Base-by-base conservation (phyloP, 176 grass and related monocot species). In the Dendrocalamus sinicus region DNA sequence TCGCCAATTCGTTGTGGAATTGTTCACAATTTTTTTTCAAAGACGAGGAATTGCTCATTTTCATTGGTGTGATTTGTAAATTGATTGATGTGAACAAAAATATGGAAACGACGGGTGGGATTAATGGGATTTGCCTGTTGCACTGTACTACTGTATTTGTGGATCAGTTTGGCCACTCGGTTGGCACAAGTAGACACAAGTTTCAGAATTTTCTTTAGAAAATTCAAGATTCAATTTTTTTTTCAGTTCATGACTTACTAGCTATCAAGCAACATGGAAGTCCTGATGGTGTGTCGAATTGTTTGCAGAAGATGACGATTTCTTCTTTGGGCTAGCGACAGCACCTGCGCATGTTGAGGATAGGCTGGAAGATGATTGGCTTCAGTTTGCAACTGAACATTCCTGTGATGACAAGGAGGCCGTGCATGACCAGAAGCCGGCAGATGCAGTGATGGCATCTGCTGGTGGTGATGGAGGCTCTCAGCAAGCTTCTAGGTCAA, bases 271-370 rank as follows among this genome's bases (percentile, higher is more conserved):
- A 64, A 8, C 9, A 39, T 19, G 55, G 50, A 73, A 28, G 15
- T 72, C 8, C 62, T 91, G 35, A 88, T 69, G 20, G 26, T 17
- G 50, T 43, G 4, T 24, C 13, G 16, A n/a, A 47, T 76, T 72
- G 10, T 72, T 72, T 43, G 43, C 78, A 84, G 90, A 94, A n/a
- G 91, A 82, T 40, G 82, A 47, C 8, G n/a, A 16, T 73, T 97
- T 98, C 91, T 98, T 98, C 89, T 98, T 98, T 44, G 93, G 96
- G 70, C 82, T 98, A 65, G 91, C 93, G 43, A 98, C 96, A 0
- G 93, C 96, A 1, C 96, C 91, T 53, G 96, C 93, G 9, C 96
- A 98, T 39, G 96, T 91, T 6, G 93, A 98, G 89, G 96, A 98
- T 86, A 92, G 83, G 58, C 88, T 98, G 5, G 84, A 95, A 9